Evolutionary conservation across 2,329 filamentous ascomycete genomes (phyloP), one percentile per base, ranked within the genome.

Genomic region (Coniella vitis): DNA sequence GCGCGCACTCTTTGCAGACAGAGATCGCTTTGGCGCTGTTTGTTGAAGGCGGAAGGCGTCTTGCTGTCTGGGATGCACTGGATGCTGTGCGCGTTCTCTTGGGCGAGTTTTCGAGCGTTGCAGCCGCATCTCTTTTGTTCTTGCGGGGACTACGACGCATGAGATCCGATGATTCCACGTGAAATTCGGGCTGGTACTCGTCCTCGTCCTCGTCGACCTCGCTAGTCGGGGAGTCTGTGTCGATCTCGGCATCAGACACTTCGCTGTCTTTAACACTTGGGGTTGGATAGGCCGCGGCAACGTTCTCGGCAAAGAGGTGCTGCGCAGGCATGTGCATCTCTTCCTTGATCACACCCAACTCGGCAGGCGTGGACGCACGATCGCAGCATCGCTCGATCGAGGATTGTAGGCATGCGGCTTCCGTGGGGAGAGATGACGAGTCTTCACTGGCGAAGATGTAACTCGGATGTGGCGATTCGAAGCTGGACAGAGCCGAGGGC

Each of bases 1-100:
- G 55, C 7, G 51, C 47, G 55, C 71, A 73, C 17, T 69, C 60
- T 1, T 52, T 49, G 57, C 72, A 75, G 22, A 55, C 32, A 38
- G 61, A 60, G 12, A 43, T 47, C 16, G 44, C 36, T 25, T 51
- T 56, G 31, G 21, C n/a, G 17, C 52, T 38, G 43, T 16, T 19
- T 14, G 40, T 38, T 3, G 46, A 29, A 4, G 47, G 45, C 14
- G 52, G 49, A 1, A 54, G 37, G n/a, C 47, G 36, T 37, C 49
- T 53, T 29, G 47, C 47, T 40, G 35, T 40, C 16, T 38, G 49
- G 32, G 36, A 7, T 4, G 19, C 17, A 7, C 19, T 8, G n/a
- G 49, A 51, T 13, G 51, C 39, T 47, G 52, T 51, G 45, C 34
- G 47, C 32, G 19, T 13, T 25, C 32, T 49, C 47, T 54, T 54